Evolutionary conservation across 805 yeast species (phyloP).

Genomic region (Torulaspora maleeae): DNA sequence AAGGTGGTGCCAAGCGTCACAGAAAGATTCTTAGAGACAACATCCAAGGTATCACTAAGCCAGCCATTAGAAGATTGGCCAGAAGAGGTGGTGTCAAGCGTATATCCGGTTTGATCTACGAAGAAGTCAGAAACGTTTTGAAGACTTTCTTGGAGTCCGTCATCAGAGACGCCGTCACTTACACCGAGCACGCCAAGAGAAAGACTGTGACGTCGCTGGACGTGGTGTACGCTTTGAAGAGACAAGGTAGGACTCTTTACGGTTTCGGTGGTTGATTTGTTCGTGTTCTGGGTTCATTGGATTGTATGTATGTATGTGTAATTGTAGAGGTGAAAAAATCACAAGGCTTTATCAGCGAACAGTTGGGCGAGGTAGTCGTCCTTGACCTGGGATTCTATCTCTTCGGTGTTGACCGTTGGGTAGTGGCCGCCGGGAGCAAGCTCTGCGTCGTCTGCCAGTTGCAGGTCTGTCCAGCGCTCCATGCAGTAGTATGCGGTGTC

Average conservation of each 20-base stretch:
- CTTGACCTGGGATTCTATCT: constrained; percentile 7
- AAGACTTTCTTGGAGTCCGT: constrained; percentile 95
- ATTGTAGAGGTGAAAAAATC: neutral
- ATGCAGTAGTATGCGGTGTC: constrained; percentile 50
- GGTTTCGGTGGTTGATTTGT: constrained; percentile 95
- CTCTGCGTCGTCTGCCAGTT: constrained; percentile 7
- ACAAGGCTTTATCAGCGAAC: neutral
- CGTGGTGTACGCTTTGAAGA: constrained; percentile 98
- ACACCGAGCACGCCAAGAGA: constrained; percentile 99
- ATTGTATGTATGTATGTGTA: constrained; percentile 5
- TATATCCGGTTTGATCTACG: constrained; percentile 97
- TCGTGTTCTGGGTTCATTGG: neutral
- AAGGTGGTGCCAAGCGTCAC: constrained; percentile 99
- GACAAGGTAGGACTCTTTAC: constrained; percentile 99
- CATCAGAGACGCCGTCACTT: constrained; percentile 98
- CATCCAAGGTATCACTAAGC: constrained; percentile 99
- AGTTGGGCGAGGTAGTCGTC: constrained; percentile 3
- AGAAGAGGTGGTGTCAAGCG: constrained; percentile 99
- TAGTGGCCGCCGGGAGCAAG: constrained; percentile 7
- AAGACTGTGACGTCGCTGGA: constrained; percentile 98
- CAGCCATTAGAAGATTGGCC: constrained; percentile 99
- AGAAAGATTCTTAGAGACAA: constrained; percentile 98
- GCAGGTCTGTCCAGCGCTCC: constrained; percentile 44
- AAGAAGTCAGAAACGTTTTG: constrained; percentile 96
- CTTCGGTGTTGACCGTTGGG: constrained; percentile 6